These are phyloP conservation scores for Gigaspora rosea DNA, from an alignment of 192 early-diverging fungal genomes.

Conservation along the genomic window DNA sequence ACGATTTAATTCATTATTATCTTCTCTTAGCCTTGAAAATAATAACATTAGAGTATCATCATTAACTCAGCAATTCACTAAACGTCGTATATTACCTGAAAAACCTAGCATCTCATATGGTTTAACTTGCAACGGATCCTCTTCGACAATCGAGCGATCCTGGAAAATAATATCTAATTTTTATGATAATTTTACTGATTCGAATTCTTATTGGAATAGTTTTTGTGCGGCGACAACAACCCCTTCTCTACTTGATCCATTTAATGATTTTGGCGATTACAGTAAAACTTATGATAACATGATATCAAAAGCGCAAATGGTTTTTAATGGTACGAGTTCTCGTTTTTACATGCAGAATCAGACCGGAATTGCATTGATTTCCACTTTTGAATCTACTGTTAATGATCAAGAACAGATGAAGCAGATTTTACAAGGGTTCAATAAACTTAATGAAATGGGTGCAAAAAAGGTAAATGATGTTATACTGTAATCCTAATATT, in stretches of 20 bases:
- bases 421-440: neutral
- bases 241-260: neutral
- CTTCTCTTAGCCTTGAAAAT: neutral
- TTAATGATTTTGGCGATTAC: neutral
- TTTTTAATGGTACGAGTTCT: neutral
- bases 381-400: neutral
- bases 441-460: neutral
- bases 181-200: neutral
- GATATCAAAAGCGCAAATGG: neutral
- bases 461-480: conserved; percentile 11
- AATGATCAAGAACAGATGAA: neutral
- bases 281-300: neutral
- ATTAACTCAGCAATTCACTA: neutral
- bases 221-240: neutral
- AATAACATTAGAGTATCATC: neutral
- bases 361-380: neutral
- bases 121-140: neutral
- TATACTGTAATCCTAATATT: neutral
- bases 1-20: neutral
- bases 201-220: neutral
- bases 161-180: neutral
- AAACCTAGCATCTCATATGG: neutral
- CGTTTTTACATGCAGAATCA: neutral
- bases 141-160: neutral
- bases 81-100: neutral